These are phyloP conservation scores for Echinochloa phyllopogon DNA, from an alignment of 176 grass and related monocot species.

Conservation along the genomic window DNA sequence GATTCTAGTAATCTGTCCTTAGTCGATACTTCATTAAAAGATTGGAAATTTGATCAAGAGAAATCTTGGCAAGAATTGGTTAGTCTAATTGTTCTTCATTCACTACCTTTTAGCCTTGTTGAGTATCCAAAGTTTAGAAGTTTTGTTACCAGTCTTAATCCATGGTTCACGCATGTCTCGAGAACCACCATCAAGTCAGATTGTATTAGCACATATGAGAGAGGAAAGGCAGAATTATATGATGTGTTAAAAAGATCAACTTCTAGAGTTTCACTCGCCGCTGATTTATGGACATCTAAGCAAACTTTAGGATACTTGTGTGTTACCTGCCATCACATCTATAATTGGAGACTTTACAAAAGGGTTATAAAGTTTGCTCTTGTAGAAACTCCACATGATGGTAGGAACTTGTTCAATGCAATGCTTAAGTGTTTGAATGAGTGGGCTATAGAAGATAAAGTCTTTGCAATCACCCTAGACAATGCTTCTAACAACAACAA, in stretches of 20 bases:
- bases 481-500: conserved; percentile 42
- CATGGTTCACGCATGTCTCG: not conserved
- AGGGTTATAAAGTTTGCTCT: not conserved
- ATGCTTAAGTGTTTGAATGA: not conserved
- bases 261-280: not conserved
- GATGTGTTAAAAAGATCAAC: not conserved
- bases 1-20: not conserved
- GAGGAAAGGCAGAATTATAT: not conserved
- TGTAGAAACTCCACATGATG: not conserved
- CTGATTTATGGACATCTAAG: not conserved
- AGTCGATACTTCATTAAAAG: not conserved
- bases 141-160: not conserved
- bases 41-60: not conserved
- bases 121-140: not conserved
- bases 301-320: not conserved
- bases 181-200: not conserved
- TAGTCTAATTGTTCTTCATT: not conserved
- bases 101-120: not conserved
- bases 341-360: not conserved
- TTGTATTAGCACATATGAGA: not conserved
- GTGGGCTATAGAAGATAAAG: conserved; percentile 51
- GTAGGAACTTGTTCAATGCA: not conserved
- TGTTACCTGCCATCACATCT: not conserved
- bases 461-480: conserved; percentile 57
- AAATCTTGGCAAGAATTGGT: not conserved